Evolutionary conservation across 192 early-diverging fungal species (phyloP), one percentile per base, ranked within the genome.

Genomic region (Funneliformis mosseae): DNA sequence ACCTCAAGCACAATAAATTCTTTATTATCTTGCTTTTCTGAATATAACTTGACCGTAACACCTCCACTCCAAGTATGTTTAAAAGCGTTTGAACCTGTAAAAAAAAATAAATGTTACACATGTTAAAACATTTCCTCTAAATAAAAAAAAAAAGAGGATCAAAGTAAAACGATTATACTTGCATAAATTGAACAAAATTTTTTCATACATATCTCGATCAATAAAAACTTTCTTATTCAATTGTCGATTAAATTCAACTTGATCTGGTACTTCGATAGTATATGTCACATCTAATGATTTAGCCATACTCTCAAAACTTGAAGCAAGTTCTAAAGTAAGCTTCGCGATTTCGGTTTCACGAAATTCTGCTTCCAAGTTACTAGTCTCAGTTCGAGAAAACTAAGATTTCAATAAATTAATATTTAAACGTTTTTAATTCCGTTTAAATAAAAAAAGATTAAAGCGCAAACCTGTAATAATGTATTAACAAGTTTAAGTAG

Each of bases 401-500:
- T 76, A 39, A 9, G 33, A 33, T 33, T 38, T 43, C 16, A 70
- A 43, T 28, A 28, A 41, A n/a, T 4, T 4, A 43, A 42, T 25
- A 25, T 43, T 43, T 70, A 9, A 2, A 23, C 8, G 11, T 66
- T 28, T n/a, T 33, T 8, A 67, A 16, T 5, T 33, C 11, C 27
- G 27, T 23, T 66, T 14, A 66, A 66, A 66, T 28, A 66, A 33
- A 28, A 33, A 64, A 27, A 63, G 2, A 63, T 39, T 69, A 18
- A 39, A 55, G 39, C 9, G 68, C 39, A 21, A 21, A 78, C 77
- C 63, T 92, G 89, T 21, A 92, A 77, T 3, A 92, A 74, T 0
- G 81, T 84, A 75, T 91, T 92, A 27, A 92, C 88, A 4, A 92
- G 83, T 71, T 86, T 89, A 21, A 91, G 81, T n/a, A 92, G 80